Evolutionary conservation across 2,329 filamentous ascomycete genomes (phyloP).

Genomic region (Onygenales sp.): DNA sequence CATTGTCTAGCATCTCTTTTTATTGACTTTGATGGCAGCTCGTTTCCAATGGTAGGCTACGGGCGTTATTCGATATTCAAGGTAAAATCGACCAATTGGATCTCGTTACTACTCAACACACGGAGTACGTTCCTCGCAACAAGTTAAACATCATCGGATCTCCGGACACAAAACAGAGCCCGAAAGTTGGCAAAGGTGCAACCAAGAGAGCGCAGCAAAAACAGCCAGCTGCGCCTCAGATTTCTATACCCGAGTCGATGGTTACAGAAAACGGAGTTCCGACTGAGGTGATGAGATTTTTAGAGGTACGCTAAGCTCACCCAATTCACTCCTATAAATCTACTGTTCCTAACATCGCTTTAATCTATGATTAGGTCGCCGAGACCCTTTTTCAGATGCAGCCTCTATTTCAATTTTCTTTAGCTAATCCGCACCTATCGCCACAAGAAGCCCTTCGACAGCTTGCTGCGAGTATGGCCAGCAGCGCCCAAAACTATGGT

Average conservation of each 20-base stretch:
- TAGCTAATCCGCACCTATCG: constrained; percentile 42
- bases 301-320: constrained; percentile 44
- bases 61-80: constrained; percentile 67
- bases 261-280: constrained; percentile 46
- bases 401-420: constrained; percentile 48
- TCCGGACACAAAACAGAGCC: constrained; percentile 48
- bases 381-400: constrained; percentile 59
- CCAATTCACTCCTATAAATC: neutral
- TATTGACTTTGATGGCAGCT: constrained; percentile 41
- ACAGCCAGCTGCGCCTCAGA: constrained; percentile 27
- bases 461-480: constrained; percentile 34
- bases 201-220: constrained; percentile 43
- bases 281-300: constrained; percentile 47
- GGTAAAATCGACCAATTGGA: constrained; percentile 80
- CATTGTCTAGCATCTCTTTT: neutral
- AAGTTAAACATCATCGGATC: constrained; percentile 39
- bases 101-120: constrained; percentile 64
- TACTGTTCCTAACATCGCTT: neutral
- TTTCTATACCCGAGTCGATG: constrained; percentile 36
- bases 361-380: constrained; percentile 39
- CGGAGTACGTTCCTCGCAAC: constrained; percentile 72
- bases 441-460: constrained; percentile 47
- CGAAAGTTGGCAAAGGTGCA: constrained; percentile 48
- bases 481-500: constrained; percentile 29
- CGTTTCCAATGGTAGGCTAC: constrained; percentile 65